Percentiles rank a stretch among this genome's conserved stretches.
Conservation (phyloP, 495 filamentous ascomycete genomes). For the Trichoderma gamsii region DNA sequence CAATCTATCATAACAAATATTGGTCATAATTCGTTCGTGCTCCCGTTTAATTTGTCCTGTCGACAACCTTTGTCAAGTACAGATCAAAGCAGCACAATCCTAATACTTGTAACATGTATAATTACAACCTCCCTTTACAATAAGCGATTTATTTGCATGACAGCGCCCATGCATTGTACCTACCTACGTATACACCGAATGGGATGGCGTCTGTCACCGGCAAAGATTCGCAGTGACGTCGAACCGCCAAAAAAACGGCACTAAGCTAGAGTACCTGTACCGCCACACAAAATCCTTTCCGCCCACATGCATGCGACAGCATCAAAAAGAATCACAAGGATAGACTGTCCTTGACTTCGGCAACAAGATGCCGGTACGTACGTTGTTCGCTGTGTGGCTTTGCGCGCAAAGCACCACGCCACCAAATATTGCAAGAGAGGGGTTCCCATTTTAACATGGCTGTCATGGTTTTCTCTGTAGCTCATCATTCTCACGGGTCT, state of each 20-base stretch:
- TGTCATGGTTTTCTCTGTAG: constrained; percentile 38
- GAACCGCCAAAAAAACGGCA: background rate
- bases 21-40: too few species aligned
- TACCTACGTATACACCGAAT: too few species aligned
- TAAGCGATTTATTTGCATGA: too few species aligned
- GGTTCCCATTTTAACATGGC: background rate
- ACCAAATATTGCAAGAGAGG: background rate
- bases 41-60: too few species aligned
- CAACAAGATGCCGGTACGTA: constrained; percentile 14
- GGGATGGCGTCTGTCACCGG: too few species aligned
- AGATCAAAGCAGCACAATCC: too few species aligned
- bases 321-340: background rate
- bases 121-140: too few species aligned
- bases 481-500: constrained; percentile 90
- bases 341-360: background rate
- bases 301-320: background rate
- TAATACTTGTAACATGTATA: too few species aligned
- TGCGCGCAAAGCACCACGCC: constrained; percentile 1
- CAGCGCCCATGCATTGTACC: too few species aligned
- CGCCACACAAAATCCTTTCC: constrained; percentile 9
- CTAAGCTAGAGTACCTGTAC: background rate
- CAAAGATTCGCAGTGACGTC: background rate
- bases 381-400: background rate
- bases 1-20: too few species aligned
- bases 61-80: too few species aligned